Evolutionary conservation across 2,329 filamentous ascomycete genomes (phyloP).

Genomic region (Beauveria bassiana): DNA sequence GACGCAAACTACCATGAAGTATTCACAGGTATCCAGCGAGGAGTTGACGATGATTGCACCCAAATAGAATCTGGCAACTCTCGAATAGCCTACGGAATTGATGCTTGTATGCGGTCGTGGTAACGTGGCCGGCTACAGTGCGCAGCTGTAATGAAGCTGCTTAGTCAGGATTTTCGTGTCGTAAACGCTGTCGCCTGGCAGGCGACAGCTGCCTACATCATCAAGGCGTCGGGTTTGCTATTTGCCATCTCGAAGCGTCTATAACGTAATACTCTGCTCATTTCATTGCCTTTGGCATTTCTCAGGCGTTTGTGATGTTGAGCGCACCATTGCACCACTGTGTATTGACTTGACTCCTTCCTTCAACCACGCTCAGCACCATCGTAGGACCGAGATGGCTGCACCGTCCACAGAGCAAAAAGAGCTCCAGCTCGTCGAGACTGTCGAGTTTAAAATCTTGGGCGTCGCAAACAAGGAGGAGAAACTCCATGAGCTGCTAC

Average conservation of each 20-base stretch:
- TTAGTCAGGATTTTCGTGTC: slow-evolving; percentile 7
- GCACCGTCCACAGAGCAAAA: slow-evolving; percentile 47
- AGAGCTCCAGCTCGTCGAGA: slow-evolving; percentile 76
- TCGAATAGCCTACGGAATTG: too few species aligned
- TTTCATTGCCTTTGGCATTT: not conserved
- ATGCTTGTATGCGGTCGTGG: too few species aligned
- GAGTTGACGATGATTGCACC: too few species aligned
- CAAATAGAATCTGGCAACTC: too few species aligned
- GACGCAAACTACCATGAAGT: too few species aligned
- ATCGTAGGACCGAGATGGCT: slow-evolving; percentile 25
- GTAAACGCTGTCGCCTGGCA: slow-evolving; percentile 9
- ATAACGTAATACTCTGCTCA: not conserved
- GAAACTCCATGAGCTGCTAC: slow-evolving; percentile 71
- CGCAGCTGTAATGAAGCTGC: not conserved
- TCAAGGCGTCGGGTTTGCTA: not conserved
- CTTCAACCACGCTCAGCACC: not conserved
- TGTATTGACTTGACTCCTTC: not conserved
- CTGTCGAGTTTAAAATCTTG: slow-evolving; percentile 74
- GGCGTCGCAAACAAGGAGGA: slow-evolving; percentile 74
- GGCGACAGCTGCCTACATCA: slow-evolving; percentile 9
- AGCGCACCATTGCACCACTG: not conserved
- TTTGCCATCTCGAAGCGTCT: not conserved
- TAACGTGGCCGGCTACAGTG: not conserved
- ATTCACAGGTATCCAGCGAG: too few species aligned
- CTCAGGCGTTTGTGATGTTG: not conserved